Percentiles rank a stretch among this genome's conserved stretches.
phyloP scores from a whole-genome alignment of 257 asterid species.

The Solanum bulbocastanum region DNA sequence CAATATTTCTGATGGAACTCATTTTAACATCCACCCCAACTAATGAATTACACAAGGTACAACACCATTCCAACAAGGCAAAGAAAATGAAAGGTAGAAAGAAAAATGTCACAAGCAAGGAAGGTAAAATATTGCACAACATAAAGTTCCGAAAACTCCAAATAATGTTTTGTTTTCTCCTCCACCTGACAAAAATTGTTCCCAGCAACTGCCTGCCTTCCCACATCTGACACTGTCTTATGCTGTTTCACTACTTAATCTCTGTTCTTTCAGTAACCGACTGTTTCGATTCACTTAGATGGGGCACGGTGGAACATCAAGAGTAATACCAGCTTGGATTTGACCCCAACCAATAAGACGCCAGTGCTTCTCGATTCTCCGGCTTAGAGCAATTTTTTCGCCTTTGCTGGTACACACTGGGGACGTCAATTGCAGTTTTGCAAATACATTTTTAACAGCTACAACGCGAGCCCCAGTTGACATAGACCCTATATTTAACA shows the following conservation, averaged over 20 bases:
- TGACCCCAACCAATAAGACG: conserved; percentile 99
- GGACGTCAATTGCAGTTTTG: conserved; percentile 82
- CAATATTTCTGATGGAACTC: neutral
- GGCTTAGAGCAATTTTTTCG: conserved; percentile 83
- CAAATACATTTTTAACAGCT: conserved; percentile 83
- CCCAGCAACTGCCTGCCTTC: conserved; percentile 35
- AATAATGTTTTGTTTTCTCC: conserved; percentile 36
- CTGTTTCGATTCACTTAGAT: conserved; percentile 19
- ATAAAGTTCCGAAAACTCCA: conserved; percentile 6
- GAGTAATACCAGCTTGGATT: conserved; percentile 86
- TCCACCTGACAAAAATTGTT: conserved; percentile 49
- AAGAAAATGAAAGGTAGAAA: neutral
- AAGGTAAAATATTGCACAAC: neutral
- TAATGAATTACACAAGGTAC: conserved; percentile 4
- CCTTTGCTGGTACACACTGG: conserved; percentile 97
- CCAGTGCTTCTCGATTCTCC: conserved; percentile 99
- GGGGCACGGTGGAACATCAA: conserved; percentile 85
- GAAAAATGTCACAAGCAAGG: neutral
- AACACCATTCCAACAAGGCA: neutral
- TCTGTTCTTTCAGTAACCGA: neutral
- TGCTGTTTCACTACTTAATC: neutral
- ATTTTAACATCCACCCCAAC: neutral
- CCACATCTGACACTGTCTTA: conserved; percentile 37
- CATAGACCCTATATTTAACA: conserved; percentile 98
- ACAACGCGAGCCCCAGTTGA: conserved; percentile 92